These are phyloP conservation scores for Plasmodium sp. DNA, from an alignment of 169 alveolate genomes.

Conservation along the genomic window DNA sequence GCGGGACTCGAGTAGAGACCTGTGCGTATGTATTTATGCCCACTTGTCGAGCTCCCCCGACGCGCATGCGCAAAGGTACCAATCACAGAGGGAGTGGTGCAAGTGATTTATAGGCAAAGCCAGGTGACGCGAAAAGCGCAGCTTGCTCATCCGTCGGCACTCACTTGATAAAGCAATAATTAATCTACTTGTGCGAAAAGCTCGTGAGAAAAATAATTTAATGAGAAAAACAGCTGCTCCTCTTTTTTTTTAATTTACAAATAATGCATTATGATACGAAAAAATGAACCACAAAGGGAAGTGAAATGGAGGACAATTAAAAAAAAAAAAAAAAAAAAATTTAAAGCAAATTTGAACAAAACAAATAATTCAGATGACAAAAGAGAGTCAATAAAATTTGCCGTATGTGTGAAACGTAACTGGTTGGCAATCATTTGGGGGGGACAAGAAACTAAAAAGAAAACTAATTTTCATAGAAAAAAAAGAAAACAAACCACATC, in stretches of 20 bases:
- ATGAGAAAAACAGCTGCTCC: background rate
- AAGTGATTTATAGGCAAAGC: background rate
- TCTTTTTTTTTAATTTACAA: background rate
- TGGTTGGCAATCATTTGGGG: background rate
- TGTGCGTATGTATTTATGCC: background rate
- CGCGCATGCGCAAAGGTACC: background rate
- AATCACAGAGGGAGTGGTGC: background rate
- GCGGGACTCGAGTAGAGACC: background rate
- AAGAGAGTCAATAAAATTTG: constrained; percentile 33
- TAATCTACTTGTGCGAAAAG: background rate
- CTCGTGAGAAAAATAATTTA: background rate
- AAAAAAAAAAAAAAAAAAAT: background rate
- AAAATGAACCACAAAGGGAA: background rate
- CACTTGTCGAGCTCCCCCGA: background rate
- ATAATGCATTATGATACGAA: background rate
- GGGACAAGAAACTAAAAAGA: background rate
- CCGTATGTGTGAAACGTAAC: background rate
- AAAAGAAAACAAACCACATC: constrained; percentile 30
- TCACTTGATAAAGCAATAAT: background rate
- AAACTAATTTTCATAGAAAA: background rate
- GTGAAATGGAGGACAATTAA: background rate
- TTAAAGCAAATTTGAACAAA: constrained; percentile 1
- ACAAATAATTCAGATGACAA: constrained; percentile 43
- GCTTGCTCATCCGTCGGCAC: background rate
- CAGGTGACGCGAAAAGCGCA: background rate